phyloP scores from a whole-genome alignment of 768 basidiomycete genomes.

The Xerocomellus chrysenteron region DNA sequence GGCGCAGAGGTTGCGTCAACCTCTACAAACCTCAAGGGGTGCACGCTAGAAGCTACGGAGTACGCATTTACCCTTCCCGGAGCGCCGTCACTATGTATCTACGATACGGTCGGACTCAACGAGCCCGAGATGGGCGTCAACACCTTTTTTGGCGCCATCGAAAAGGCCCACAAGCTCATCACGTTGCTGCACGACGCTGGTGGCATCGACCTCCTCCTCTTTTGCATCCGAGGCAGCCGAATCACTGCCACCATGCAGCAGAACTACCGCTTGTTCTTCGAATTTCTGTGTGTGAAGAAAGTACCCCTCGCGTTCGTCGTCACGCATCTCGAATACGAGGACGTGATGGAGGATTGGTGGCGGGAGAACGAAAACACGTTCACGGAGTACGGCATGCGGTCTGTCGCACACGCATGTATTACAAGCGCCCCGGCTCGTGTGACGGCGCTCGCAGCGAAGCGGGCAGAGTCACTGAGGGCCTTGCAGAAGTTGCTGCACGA shows the following conservation, averaged over 20 bases:
- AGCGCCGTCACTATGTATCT: background rate
- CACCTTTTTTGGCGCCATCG: conserved; percentile 2
- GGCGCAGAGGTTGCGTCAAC: background rate
- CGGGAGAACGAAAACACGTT: too few species aligned
- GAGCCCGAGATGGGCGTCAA: conserved; percentile 5
- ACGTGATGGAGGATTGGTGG: conserved; percentile 16
- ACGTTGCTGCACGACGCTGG: background rate
- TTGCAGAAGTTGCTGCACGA: background rate
- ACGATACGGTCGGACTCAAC: conserved; percentile 11
- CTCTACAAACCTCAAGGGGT: background rate
- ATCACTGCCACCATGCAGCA: conserved; percentile 7
- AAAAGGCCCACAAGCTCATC: conserved; percentile 10
- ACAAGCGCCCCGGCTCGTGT: background rate
- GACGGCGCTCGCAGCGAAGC: background rate
- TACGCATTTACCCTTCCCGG: background rate
- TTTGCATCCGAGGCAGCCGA: conserved; percentile 8
- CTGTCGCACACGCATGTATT: conserved; percentile 10
- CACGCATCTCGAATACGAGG: conserved; percentile 7
- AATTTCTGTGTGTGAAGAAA: conserved; percentile 7
- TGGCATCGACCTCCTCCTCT: conserved; percentile 13
- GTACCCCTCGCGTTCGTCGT: conserved; percentile 15
- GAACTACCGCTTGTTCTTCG: conserved; percentile 14
- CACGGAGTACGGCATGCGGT: too few species aligned
- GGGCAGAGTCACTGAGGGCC: background rate
- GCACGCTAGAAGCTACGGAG: background rate